Base-by-base conservation (phyloP, 495 filamentous ascomycete species). In the Halenospora varia region DNA sequence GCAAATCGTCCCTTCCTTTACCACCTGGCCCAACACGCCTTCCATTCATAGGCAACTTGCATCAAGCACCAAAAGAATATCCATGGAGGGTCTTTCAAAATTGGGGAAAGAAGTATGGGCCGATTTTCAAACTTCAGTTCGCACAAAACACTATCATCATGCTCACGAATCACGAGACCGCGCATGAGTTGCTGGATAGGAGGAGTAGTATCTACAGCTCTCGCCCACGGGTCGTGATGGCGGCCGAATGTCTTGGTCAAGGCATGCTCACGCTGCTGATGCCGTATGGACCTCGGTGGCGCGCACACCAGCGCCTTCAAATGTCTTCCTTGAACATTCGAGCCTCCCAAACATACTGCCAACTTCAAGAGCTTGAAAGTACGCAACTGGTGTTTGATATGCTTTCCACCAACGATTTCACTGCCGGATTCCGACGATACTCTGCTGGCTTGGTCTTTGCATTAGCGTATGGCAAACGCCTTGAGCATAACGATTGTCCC, bases 71-170 rank as follows among this genome's bases (percentile, higher is more conserved):
- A 24, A 19, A 10, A 10, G 10, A 3, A 23, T 49, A 25, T 49
- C 47, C 47, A 23, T 49, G 47, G 47, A 49, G 47, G n/a, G 47
- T 49, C 20, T 49, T 49, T 25, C 47, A 49, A n/a, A 10, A 49
- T 24, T 49, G 47, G 47, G 22, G 47, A 3, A 49, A 49, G 47
- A 10, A 49, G n/a, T 49, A 24, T n/a, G 47, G 47, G 4, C 47
- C 47, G 11, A 49, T 49, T n/a, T 24, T 49, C 19, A 49, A 49
- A 25, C 20, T 49, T 8, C 47, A 49, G 20, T 49, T 49, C 22
- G 47, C 10, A 23, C 22, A 10, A 9, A 49, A 23, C 22, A 49
- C 47, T 9, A 49, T 49, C n/a, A 49, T 49, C 47, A 23, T 49
- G 47, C 19, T 49, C 18, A 8, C 3, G 10, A 49, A 49, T 25